Evolutionary conservation across 2,329 filamentous ascomycete species (phyloP), one percentile per base, ranked within the genome.

Genomic region (Dichotomopilus funicola): DNA sequence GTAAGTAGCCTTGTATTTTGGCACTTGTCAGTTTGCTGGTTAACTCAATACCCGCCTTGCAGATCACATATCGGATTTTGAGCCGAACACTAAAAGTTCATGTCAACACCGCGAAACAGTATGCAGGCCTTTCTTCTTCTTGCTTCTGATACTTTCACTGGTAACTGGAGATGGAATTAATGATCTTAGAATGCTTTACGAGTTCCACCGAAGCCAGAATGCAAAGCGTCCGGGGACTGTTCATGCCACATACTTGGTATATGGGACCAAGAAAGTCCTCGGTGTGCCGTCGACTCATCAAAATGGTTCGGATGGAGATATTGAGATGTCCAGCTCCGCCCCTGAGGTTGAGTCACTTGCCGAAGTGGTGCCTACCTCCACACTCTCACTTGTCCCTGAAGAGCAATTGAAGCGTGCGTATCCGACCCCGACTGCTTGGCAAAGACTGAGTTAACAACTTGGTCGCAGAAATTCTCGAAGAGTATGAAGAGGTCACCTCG

Each of bases 181-280:
- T 51, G 19, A 2, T 37, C 40, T 31, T 13, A 95, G 87, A 70
- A 95, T 94, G 81, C 82, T 91, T 12, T 95, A 83, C 71, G 88
- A 95, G 36, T 97, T 95, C 63, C 83, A 96, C 69, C 78, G 79
- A 59, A 81, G 78, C 55, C 88, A 95, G 68, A 95, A 91, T 70
- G 78, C 75, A 53, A 89, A 87, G 70, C 87, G 84, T 58, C 78
- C 87, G 0, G 80, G 83, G 27, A 86, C 83, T 33, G 77, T 96
- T n/a, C 83, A 95, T 72, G 94, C 92, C 45, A 96, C 91, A n/a
- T 99, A 96, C 71, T 75, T 96, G 49, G 68, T 99, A 46, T 87
- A 85, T 50, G 94, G 92, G 41, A 80, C 75, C 27, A 87, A 82
- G 65, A 76, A 71, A 52, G 65, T 66, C 5, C 66, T 67, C 13